Evolutionary conservation across 2,329 filamentous ascomycete species (phyloP).

Genomic region (Amphichorda felina): DNA sequence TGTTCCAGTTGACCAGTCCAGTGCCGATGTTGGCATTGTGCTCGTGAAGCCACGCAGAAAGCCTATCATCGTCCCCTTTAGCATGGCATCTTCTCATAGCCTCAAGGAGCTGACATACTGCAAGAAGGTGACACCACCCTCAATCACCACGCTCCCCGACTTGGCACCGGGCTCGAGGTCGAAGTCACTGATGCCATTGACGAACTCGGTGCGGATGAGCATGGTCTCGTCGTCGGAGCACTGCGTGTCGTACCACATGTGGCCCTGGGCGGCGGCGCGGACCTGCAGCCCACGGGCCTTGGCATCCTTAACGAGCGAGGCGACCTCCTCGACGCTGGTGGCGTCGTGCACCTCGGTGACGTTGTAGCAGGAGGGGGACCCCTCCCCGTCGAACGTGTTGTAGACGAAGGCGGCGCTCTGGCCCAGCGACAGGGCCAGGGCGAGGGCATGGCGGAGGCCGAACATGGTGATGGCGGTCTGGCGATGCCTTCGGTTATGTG

Average conservation of each 20-base stretch:
- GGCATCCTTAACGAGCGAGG: conserved; percentile 26
- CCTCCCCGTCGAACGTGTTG: conserved; percentile 37
- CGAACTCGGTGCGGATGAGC: conserved; percentile 32
- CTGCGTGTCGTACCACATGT: conserved; percentile 43
- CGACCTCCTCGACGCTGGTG: conserved; percentile 30
- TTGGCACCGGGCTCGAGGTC: conserved; percentile 24
- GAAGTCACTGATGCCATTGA: conserved; percentile 31
- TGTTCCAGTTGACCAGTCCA: conserved; percentile 41
- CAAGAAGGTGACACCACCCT: conserved; percentile 39
- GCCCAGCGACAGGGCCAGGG: background rate
- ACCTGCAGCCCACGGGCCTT: conserved; percentile 24
- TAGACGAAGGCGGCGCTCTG: conserved; percentile 13
- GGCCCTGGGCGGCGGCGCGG: conserved; percentile 34
- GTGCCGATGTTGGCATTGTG: conserved; percentile 34
- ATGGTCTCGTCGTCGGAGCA: conserved; percentile 35
- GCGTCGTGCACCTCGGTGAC: conserved; percentile 31
- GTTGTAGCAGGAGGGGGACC: conserved; percentile 32
- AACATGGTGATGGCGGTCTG: conserved; percentile 1
- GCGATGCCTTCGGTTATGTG: background rate
- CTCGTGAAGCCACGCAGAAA: conserved; percentile 35
- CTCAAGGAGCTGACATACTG: conserved; percentile 13
- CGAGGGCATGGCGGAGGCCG: background rate
- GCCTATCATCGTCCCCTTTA: too few species aligned
- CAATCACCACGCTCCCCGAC: conserved; percentile 24
- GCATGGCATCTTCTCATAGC: too few species aligned